phyloP scores from a whole-genome alignment of 2,329 filamentous ascomycete genomes.

The Hypocreales sp. region DNA sequence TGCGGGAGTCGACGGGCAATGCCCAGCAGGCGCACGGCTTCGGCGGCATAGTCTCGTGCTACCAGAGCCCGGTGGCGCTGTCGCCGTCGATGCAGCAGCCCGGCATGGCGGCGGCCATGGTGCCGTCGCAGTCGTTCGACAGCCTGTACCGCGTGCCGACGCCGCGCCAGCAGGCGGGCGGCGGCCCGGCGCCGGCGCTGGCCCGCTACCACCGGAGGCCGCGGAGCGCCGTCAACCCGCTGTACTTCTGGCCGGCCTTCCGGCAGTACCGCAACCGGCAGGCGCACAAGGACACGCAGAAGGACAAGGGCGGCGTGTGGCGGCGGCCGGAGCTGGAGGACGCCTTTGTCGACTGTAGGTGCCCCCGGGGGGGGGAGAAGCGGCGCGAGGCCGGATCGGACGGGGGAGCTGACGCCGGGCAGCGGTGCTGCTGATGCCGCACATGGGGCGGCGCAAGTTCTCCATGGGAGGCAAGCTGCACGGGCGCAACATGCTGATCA shows the following conservation, averaged over 20 bases:
- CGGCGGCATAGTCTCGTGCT: constrained; percentile 26
- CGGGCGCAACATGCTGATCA: constrained; percentile 56
- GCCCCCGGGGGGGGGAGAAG: too few relatives aligned
- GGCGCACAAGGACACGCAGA: constrained; percentile 43
- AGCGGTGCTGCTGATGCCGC: constrained; percentile 51
- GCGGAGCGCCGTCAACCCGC: constrained; percentile 34
- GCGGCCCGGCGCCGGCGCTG: too few relatives aligned
- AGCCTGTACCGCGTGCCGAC: constrained; percentile 22
- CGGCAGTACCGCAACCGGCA: constrained; percentile 51
- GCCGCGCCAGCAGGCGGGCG: constrained; percentile 19
- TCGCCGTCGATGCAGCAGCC: constrained; percentile 29
- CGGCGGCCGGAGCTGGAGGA: constrained; percentile 40
- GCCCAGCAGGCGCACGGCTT: constrained; percentile 30
- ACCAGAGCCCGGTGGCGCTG: constrained; percentile 24
- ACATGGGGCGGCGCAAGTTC: constrained; percentile 52
- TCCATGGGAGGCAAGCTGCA: constrained; percentile 47
- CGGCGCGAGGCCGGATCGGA: too few relatives aligned
- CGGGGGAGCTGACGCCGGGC: too few relatives aligned
- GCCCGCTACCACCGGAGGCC: constrained; percentile 17
- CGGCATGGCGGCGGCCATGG: constrained; percentile 33
- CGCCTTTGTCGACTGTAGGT: constrained; percentile 51
- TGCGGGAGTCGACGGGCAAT: constrained; percentile 38
- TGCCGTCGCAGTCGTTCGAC: constrained; percentile 32
- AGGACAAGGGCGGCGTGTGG: constrained; percentile 43
- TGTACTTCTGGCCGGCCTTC: constrained; percentile 47